These are phyloP conservation scores for Eutypella sp. DNA, from an alignment of 2,329 filamentous ascomycete species.

Conservation along the genomic window DNA sequence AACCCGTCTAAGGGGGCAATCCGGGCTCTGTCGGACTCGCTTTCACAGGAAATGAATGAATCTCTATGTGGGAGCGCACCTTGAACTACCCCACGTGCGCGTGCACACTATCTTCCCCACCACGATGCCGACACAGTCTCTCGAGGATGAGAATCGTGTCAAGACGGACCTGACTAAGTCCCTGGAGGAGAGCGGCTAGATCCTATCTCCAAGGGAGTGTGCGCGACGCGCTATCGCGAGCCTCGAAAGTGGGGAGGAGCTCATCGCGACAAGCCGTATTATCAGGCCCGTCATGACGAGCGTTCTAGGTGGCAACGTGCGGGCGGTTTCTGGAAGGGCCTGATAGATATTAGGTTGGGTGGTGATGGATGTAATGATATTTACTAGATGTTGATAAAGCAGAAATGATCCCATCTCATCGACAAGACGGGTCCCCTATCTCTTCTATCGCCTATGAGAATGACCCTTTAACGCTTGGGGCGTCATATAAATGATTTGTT, in stretches of 20 bases:
- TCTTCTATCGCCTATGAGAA: too few species aligned
- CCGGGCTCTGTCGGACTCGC: slow-evolving; percentile 57
- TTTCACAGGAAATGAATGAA: slow-evolving; percentile 54
- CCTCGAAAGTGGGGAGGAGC: slow-evolving; percentile 58
- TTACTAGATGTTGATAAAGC: too few species aligned
- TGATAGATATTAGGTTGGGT: too few species aligned
- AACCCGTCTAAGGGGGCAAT: slow-evolving; percentile 63
- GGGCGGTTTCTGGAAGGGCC: slow-evolving; percentile 24
- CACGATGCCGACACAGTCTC: slow-evolving; percentile 57
- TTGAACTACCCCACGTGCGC: slow-evolving; percentile 33
- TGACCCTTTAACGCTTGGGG: too few species aligned
- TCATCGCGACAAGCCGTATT: slow-evolving; percentile 57
- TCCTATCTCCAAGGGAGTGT: slow-evolving; percentile 50
- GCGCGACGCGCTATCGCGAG: slow-evolving; percentile 52
- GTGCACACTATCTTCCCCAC: slow-evolving; percentile 64
- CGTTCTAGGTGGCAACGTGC: slow-evolving; percentile 25
- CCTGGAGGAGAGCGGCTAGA: slow-evolving; percentile 31
- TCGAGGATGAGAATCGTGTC: slow-evolving; percentile 31
- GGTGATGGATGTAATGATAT: too few species aligned
- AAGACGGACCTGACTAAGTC: slow-evolving; percentile 34
- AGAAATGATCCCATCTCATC: too few species aligned
- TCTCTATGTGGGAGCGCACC: slow-evolving; percentile 26
- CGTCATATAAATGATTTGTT: too few species aligned
- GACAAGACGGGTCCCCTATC: too few species aligned
- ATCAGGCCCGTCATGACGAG: slow-evolving; percentile 52